A percentile compares a stretch with the other conserved stretches of the same genome.
phyloP scores from a whole-genome alignment of 768 basidiomycete genomes.

The Russula vinacea region DNA sequence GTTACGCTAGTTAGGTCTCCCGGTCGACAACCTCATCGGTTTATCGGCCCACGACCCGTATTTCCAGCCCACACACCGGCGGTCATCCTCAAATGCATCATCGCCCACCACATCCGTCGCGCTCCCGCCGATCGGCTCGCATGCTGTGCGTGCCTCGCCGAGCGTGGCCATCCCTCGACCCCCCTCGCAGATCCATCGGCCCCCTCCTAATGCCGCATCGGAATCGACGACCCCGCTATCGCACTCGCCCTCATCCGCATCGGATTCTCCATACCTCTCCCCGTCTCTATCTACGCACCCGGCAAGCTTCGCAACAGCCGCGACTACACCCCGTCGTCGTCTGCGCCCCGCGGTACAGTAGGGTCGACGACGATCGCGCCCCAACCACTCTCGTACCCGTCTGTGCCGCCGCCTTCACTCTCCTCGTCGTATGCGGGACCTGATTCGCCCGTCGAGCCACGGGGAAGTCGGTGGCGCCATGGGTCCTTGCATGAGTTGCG shows the following conservation, averaged over 20 bases:
- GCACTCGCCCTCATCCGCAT: slow-evolving; percentile 58
- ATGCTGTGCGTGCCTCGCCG: slow-evolving; percentile 37
- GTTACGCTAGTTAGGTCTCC: slow-evolving; percentile 55
- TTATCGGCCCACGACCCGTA: slow-evolving; percentile 58
- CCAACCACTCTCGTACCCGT: slow-evolving; percentile 66
- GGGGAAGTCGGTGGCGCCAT: slow-evolving; percentile 36
- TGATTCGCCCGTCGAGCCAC: slow-evolving; percentile 34
- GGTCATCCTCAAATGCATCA: slow-evolving; percentile 44
- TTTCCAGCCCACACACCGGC: slow-evolving; percentile 67
- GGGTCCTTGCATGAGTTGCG: slow-evolving; percentile 33
- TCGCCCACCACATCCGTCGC: slow-evolving; percentile 49
- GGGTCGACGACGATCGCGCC: slow-evolving; percentile 42
- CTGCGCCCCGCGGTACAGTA: slow-evolving; percentile 45
- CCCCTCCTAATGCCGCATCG: slow-evolving; percentile 45
- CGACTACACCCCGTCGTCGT: slow-evolving; percentile 78
- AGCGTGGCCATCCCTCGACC: slow-evolving; percentile 77
- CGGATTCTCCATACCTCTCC: slow-evolving; percentile 50
- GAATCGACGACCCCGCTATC: slow-evolving; percentile 62
- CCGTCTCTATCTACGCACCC: slow-evolving; percentile 52
- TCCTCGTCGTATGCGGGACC: slow-evolving; percentile 51
- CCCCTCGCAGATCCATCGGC: slow-evolving; percentile 59
- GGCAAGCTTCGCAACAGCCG: slow-evolving; percentile 56
- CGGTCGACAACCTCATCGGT: slow-evolving; percentile 78
- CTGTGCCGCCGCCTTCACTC: slow-evolving; percentile 78
- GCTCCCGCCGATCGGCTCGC: slow-evolving; percentile 31